Evolutionary conservation across 176 grass and related monocot genomes (phyloP), one percentile per base, ranked within the genome.

Genomic region (Musa itinerans): DNA sequence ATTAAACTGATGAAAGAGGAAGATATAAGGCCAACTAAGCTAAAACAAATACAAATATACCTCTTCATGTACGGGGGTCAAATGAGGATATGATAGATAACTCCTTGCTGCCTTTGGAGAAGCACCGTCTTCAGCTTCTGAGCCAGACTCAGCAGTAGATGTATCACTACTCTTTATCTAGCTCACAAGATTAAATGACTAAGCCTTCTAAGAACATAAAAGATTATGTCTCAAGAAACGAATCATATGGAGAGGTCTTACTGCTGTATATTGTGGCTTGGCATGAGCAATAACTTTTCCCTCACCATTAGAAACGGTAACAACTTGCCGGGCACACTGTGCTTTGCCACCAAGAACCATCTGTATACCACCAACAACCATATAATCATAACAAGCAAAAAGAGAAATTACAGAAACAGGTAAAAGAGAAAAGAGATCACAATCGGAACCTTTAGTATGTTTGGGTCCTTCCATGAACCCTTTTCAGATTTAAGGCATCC

Each of bases 21-120:
- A 15, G 17, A 19, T 6, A 62, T n/a, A 62, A 21, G 7, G 6
- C 20, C 57, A 62, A 17, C 7, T 15, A 62, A 62, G 15, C 6
- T 62, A 62, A 62, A 62, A 15, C 15, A 7, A 62, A n/a, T 62
- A 27, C 24, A 29, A 68, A 68, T 16, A 27, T 70, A 50, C 68
- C 68, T 70, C 68, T 50, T 70, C 68, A 49, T 50, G 34, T 70
- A 70, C 68, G 3, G 68, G 68, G 15, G 68, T 70, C 68, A 70
- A 70, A 11, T 3, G 68, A 19, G 68, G 68, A 70, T 52, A 19
- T 70, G 34, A 50, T 50, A 70, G 12, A 70, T 70, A 50, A 52
- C 17, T 50, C 34, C 16, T 62, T 3, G 57, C 13, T 19, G 68
- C 13, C 7, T 70, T 70, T 50, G 68, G 68, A 70, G 68, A 70